Conservation (phyloP, 768 basidiomycete genomes). For the Lactarius quietus region DNA sequence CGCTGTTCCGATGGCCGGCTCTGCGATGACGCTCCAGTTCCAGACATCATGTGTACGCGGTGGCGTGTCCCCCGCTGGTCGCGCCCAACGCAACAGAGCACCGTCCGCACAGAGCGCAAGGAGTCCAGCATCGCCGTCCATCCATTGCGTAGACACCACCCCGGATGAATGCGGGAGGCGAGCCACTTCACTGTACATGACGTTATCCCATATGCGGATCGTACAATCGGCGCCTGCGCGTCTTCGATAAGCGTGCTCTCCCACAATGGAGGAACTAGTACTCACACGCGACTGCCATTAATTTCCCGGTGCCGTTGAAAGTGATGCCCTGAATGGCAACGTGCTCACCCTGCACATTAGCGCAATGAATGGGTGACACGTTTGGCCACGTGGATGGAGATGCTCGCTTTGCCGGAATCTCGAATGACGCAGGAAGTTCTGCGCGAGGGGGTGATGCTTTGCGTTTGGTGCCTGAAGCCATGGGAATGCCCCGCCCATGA, state of each 20-base stretch:
- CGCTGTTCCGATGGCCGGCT: slow-evolving; percentile 6
- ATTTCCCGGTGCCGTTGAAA: slow-evolving; percentile 51
- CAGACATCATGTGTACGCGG: slow-evolving; percentile 22
- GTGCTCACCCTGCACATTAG: slow-evolving; percentile 44
- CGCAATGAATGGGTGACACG: slow-evolving; percentile 37
- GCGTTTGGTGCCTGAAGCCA: slow-evolving; percentile 20
- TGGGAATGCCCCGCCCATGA: slow-evolving; percentile 4
- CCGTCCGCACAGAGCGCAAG: slow-evolving; percentile 43
- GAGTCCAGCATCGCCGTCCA: slow-evolving; percentile 32
- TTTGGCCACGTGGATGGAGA: slow-evolving; percentile 48
- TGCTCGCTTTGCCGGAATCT: slow-evolving; percentile 30
- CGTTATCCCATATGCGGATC: slow-evolving; percentile 56
- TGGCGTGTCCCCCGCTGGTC: slow-evolving; percentile 41
- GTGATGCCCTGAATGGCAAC: slow-evolving; percentile 46
- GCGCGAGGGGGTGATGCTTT: slow-evolving; percentile 22
- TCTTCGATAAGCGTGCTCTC: slow-evolving; percentile 4
- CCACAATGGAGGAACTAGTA: slow-evolving; percentile 18
- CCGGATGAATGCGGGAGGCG: slow-evolving; percentile 50
- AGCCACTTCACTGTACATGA: slow-evolving; percentile 48
- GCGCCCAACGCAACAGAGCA: slow-evolving; percentile 59
- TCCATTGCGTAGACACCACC: slow-evolving; percentile 53
- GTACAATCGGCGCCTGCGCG: slow-evolving; percentile 52
- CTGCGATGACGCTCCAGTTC: slow-evolving; percentile 20
- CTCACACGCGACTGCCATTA: slow-evolving; percentile 58
- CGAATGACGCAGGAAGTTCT: slow-evolving; percentile 3